These are phyloP conservation scores for Phytophthora vignae DNA, from an alignment of 352 stramenopile genomes.

Conservation along the genomic window DNA sequence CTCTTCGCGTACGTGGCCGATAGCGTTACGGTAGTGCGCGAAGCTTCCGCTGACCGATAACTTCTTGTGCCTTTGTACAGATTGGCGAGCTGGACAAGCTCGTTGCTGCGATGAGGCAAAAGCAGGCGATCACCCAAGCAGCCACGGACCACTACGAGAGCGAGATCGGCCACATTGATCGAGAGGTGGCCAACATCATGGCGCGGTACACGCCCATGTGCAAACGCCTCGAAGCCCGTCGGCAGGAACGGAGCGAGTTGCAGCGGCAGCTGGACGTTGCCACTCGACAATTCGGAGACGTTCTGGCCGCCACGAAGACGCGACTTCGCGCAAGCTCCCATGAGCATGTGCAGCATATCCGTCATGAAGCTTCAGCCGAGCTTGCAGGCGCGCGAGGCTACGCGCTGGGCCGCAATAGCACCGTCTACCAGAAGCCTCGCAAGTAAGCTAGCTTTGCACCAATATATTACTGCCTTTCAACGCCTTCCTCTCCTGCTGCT, in stretches of 20 bases:
- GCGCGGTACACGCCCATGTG: conserved; percentile 69
- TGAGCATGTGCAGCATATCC: conserved; percentile 71
- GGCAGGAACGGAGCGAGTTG: conserved; percentile 51
- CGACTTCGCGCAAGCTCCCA: conserved; percentile 58
- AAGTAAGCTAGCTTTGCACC: conserved; percentile 16
- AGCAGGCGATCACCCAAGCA: conserved; percentile 61
- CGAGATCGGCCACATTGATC: conserved; percentile 72
- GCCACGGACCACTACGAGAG: conserved; percentile 59
- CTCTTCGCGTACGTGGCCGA: conserved; percentile 53
- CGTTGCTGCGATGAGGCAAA: conserved; percentile 72
- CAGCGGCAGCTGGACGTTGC: conserved; percentile 59
- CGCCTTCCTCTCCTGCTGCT: conserved; percentile 15
- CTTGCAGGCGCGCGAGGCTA: conserved; percentile 61
- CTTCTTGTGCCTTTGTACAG: conserved; percentile 26
- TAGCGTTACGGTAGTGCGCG: neutral
- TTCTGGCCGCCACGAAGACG: conserved; percentile 69
- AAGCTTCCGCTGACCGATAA: neutral
- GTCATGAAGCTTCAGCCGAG: conserved; percentile 60
- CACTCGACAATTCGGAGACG: conserved; percentile 68
- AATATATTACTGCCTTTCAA: conserved; percentile 32
- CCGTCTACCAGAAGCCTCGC: conserved; percentile 62
- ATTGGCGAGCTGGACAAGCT: conserved; percentile 81
- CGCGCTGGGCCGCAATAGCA: conserved; percentile 64
- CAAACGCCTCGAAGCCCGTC: conserved; percentile 64
- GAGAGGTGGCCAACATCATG: conserved; percentile 70